Base-by-base conservation (phyloP, 2,329 filamentous ascomycete genomes). In the Alternaria triticina region DNA sequence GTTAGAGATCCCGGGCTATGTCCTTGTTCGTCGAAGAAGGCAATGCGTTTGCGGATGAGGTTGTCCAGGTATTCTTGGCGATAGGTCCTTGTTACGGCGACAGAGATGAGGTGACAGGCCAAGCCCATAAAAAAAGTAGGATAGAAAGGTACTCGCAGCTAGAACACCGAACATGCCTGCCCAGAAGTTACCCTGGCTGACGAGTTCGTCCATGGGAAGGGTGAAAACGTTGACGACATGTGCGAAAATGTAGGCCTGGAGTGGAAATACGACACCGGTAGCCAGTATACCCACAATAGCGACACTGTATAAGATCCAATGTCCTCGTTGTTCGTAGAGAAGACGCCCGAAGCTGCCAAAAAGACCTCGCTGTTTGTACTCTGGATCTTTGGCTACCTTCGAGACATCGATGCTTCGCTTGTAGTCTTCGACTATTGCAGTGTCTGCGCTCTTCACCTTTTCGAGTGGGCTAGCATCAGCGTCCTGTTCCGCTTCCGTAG, bases 101-200 rank as follows among this genome's bases (percentile, higher is more conserved):
- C 61, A 12, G 74, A 70, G 8, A 79, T 74, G 10, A 73, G 62
- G 49, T 81, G 77, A 1, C 73, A 68, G 5, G 75, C 68, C 23
- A 64, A 73, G 5, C 81, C 82, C 7, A 87, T 78, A 22, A 82
- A 61, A 61, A 66, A 87, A 87, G 74, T 90, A 90, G 15, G 83
- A 79, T 0, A 86, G 2, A 2, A 86, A 86, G 10, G 85, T 78
- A 10, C 79, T 84, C 5, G 86, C 80, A 2, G 88, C 89, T 27
- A 90, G 79, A 0, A 88, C 77, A 20, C 87, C 82, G 82, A 89
- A 91, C 87, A 91, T 91, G 62, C 89, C 82, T 0, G 88, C 85
- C 87, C 87, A 91, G 74, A 90, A 90, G 54, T 86, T 83, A 30
- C 83, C 84, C 51, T 72, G 49, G 12, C 56, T 68, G 20, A 73